A percentile compares a stretch with the other conserved stretches of the same genome.
Conservation (phyloP, 2,329 filamentous ascomycete genomes). For the Ophiognomonia clavigignenti-juglandacearum region DNA sequence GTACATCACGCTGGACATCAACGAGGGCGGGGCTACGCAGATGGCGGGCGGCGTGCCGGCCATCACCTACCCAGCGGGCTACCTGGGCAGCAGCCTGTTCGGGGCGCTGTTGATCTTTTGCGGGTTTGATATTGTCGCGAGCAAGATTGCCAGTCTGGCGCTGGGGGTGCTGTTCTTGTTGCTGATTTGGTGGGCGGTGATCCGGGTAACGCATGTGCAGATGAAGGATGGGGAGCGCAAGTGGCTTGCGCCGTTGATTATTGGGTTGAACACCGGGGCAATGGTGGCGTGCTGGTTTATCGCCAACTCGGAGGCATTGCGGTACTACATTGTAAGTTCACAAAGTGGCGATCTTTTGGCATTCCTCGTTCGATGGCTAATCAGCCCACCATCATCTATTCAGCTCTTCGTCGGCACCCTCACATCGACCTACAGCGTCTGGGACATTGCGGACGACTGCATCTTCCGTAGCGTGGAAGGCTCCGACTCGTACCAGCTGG, state of each 20-base stretch:
- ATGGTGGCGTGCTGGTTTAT: slow-evolving; percentile 78
- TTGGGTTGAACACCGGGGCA: slow-evolving; percentile 65
- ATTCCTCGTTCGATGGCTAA: neutral
- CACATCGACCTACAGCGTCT: slow-evolving; percentile 74
- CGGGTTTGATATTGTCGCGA: slow-evolving; percentile 76
- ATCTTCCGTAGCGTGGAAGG: slow-evolving; percentile 76
- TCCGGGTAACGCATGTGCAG: slow-evolving; percentile 1
- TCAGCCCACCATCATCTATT: neutral
- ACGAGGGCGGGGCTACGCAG: slow-evolving; percentile 73
- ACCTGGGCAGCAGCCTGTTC: slow-evolving; percentile 71
- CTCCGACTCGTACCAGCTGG: slow-evolving; percentile 75
- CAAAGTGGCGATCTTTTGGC: slow-evolving; percentile 2
- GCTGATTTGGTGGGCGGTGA: slow-evolving; percentile 66
- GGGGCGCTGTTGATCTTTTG: slow-evolving; percentile 74
- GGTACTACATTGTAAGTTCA: slow-evolving; percentile 60
- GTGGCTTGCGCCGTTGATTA: slow-evolving; percentile 70
- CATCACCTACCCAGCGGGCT: slow-evolving; percentile 71
- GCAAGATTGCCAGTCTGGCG: slow-evolving; percentile 71
- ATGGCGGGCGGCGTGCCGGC: slow-evolving; percentile 65
- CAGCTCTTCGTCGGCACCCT: slow-evolving; percentile 77
- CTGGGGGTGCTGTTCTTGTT: slow-evolving; percentile 70
- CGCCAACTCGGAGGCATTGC: slow-evolving; percentile 65
- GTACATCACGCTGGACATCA: slow-evolving; percentile 68
- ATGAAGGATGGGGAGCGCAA: slow-evolving; percentile 53
- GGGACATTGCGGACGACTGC: slow-evolving; percentile 81